These are phyloP conservation scores for Vigna unguiculata DNA, from an alignment of 306 rosid species.

Conservation along the genomic window DNA sequence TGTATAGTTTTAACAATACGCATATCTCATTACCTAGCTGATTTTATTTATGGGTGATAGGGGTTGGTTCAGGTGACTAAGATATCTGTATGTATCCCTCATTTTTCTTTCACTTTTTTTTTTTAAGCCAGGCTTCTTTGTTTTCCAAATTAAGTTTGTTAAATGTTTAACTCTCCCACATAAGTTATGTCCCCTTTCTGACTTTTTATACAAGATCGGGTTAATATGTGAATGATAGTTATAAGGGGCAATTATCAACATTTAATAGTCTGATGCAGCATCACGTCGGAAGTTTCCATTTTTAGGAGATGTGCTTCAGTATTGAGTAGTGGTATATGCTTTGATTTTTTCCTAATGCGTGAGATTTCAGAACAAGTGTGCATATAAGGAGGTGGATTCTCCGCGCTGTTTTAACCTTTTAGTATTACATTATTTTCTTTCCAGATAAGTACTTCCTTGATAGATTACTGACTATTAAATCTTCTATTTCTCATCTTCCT, in stretches of 20 bases:
- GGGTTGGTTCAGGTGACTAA: background rate
- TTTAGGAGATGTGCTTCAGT: background rate
- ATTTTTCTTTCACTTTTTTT: background rate
- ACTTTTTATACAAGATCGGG: background rate
- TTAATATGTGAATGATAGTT: slow-evolving; percentile 8
- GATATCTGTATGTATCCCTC: slow-evolving; percentile 5
- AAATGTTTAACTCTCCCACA: background rate
- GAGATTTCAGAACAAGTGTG: slow-evolving; percentile 5
- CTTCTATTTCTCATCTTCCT: too few species aligned
- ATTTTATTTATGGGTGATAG: background rate
- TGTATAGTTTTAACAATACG: slow-evolving; percentile 3
- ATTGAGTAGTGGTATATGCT: slow-evolving; percentile 1
- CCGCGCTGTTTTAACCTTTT: slow-evolving; percentile 20
- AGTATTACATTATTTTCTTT: slow-evolving; percentile 28
- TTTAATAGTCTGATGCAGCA: background rate
- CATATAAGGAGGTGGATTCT: slow-evolving; percentile 24
- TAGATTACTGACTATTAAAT: too few species aligned
- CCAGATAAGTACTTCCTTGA: slow-evolving; percentile 47
- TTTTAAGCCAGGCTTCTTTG: background rate
- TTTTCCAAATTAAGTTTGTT: slow-evolving; percentile 2
- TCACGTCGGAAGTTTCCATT: background rate
- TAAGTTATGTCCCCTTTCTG: background rate
- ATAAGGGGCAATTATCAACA: slow-evolving; percentile 12
- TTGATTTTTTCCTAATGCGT: slow-evolving; percentile 6
- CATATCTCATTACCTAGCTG: background rate